These are phyloP conservation scores for Apostasia ramifera DNA, from an alignment of 106 monocot species.

Conservation along the genomic window DNA sequence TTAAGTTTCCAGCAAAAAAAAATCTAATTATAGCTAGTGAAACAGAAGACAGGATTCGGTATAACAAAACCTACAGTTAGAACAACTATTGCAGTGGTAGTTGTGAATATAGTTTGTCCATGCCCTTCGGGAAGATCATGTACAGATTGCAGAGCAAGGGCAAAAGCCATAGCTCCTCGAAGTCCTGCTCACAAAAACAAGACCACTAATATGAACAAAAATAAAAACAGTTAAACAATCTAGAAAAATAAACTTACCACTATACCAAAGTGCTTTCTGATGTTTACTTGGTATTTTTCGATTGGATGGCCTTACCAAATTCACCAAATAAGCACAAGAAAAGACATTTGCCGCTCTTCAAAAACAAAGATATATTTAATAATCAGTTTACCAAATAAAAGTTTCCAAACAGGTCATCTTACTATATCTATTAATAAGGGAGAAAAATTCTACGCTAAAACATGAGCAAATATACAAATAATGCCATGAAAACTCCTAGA, in stretches of 20 bases:
- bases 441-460: too few species aligned
- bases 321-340: constrained; percentile 85
- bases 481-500: too few species aligned
- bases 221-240: neutral
- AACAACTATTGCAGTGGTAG: constrained; percentile 95
- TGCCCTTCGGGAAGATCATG: constrained; percentile 98
- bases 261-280: constrained; percentile 98
- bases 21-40: neutral
- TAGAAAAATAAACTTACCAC: constrained; percentile 49
- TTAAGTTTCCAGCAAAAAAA: neutral
- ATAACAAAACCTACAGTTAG: constrained; percentile 54
- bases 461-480: too few species aligned
- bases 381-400: neutral
- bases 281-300: constrained; percentile 74
- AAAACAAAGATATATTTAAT: constrained; percentile 6
- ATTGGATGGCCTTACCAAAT: constrained; percentile 65
- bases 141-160: constrained; percentile 95
- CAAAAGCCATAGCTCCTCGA: constrained; percentile 99
- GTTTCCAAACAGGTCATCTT: too few species aligned
- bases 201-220: neutral
- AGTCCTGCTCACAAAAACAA: constrained; percentile 51
- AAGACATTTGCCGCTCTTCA: constrained; percentile 95
- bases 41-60: neutral
- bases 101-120: constrained; percentile 89
- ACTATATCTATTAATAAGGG: too few species aligned